Evolutionary conservation across 768 basidiomycete genomes (phyloP), one percentile per base, ranked within the genome.

Genomic region (Suillus variegatus): DNA sequence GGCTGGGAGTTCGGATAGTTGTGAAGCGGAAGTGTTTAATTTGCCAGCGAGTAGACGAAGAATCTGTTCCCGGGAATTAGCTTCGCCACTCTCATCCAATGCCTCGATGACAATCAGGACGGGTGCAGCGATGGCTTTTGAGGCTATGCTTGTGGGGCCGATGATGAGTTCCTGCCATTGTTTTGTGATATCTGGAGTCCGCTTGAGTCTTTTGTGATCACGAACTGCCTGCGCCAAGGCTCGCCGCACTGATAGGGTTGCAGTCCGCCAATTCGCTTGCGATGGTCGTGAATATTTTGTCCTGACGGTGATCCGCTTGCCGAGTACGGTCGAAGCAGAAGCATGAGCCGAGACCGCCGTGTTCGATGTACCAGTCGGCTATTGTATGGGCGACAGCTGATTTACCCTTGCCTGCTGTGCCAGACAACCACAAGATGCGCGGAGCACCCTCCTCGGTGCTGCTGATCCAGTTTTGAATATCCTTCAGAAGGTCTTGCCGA

Each of bases 31-130:
- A 5, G 51, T 10, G 28, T 32, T 32, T 2, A 4, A 16, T 4
- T 55, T 13, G 3, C 51, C 32, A 25, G 66, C 25, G 9, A 68
- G 47, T 14, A 67, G 22, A 38, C 25, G 1, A 12, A 77, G 70
- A 40, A 75, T 65, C 10, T 18, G 22, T 25, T 56, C 51, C 14
- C 67, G 65, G 51, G 47, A 36, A 2, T n/a, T 32, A 4, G 40
- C 54, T 2, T 68, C 54, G 5, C 64, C 62, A 38, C 68, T 69
- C 49, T 68, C 70, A 41, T 72, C 70, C 38, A 74, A 55, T 4
- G 62, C 75, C 43, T 76, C 75, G 16, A 75, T 71, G 36, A 76
- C 64, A 18, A 74, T 61, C 7, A 74, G 43, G 18, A 73, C 66
- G 18, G 71, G 75, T 9, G 68, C 66, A 55, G 65, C 13, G 35